Evolutionary conservation across 306 rosid genomes (phyloP).

Genomic region (Glycyrrhiza uralensis): DNA sequence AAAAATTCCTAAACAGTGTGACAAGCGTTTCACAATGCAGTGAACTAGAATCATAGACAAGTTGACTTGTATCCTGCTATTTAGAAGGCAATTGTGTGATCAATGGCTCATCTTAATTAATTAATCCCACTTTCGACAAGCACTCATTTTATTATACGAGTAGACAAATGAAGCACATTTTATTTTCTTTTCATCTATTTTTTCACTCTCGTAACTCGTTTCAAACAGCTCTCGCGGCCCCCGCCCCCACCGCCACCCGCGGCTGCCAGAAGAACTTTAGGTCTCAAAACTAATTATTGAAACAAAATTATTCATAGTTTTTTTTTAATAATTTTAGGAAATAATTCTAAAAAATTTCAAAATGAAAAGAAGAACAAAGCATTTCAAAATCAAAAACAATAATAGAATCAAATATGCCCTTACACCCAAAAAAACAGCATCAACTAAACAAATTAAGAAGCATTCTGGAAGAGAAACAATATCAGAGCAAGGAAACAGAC

Average conservation of each 20-base stretch:
- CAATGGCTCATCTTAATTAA: not conserved
- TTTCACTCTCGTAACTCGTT: too few relatives aligned
- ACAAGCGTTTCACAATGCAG: not conserved
- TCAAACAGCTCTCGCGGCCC: too few relatives aligned
- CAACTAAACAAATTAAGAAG: not conserved
- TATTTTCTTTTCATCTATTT: too few relatives aligned
- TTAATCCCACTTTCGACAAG: not conserved
- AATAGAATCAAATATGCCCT: not conserved
- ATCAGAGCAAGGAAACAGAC: conserved; percentile 30
- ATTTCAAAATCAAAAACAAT: not conserved
- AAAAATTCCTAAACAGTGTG: not conserved
- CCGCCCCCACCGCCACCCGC: too few relatives aligned
- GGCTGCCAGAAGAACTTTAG: too few relatives aligned
- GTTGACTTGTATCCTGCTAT: not conserved
- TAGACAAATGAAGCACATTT: too few relatives aligned
- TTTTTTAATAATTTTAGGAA: too few relatives aligned
- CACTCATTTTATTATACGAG: too few relatives aligned
- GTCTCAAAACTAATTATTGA: too few relatives aligned
- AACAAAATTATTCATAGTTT: too few relatives aligned
- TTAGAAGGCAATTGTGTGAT: not conserved
- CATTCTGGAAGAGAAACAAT: not conserved
- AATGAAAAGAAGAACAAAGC: too few relatives aligned
- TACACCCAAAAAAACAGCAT: not conserved
- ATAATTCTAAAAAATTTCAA: too few relatives aligned
- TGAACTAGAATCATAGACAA: not conserved